Base-by-base conservation (phyloP, 768 basidiomycete species). In the Russula vinacea region DNA sequence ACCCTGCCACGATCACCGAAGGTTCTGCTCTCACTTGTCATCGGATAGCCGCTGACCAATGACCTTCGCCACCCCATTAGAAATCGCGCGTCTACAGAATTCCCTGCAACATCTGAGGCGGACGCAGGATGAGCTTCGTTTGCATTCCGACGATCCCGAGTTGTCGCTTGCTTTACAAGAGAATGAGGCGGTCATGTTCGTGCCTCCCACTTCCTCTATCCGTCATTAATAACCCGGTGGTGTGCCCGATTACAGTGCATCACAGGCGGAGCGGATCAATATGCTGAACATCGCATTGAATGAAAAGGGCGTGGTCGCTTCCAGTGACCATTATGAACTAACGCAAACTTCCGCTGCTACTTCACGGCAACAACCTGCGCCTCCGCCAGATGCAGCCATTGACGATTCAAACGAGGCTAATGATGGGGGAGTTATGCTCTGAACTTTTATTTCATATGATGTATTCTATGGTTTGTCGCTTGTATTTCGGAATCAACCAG, bases 81-180 rank as follows among this genome's bases (percentile, higher is more conserved):
- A 94, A 74, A 90, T 93, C 54, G 72, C 84, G 39, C 85, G 92
- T 60, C 78, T 93, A 14, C 82, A 85, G 68, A 84, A 90, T 70
- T 93, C 92, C 11, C 72, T 94, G 56, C 69, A 71, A 40, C 87
- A 84, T 67, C 75, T 94, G 56, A 76, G 75, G 61, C 76, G 79
- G 40, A 90, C 92, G 7, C 90, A 94, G 71, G 69, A 71, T 9
- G 76, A 81, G 56, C 76, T 92, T 29, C 71, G 77, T 54, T 80
- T 82, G 62, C 78, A 80, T 65, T 70, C 85, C 47, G 73, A 67
- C 9, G 90, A 91, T 71, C 74, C 76, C 7, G 89, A 90, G 56
- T 72, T 91, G 10, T 71, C 70, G 37, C 78, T 81, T 52, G 90
- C 86, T 11, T 73, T 86, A 9, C 78, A 84, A 61, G 92, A 94